Evolutionary conservation across 306 rosid species (phyloP), one percentile per base, ranked within the genome.

Genomic region (Quercus alba): DNA sequence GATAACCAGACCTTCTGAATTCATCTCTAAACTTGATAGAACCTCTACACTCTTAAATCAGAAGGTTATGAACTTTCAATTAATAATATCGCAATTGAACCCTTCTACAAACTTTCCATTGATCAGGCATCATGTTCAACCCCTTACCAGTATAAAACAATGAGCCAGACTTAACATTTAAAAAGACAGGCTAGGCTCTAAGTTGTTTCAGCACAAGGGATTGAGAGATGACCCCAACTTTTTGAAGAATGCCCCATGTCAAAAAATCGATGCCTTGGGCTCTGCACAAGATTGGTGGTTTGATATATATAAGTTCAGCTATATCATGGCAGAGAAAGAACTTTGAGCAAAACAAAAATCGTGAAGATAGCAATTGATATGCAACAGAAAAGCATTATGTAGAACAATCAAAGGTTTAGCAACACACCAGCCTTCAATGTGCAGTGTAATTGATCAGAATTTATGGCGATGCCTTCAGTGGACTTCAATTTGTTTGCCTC

Each of bases 371-470:
- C 21, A 30, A 28, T 63, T 14, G 41, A 63, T 6, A 33, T 17
- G 7, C 38, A 59, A 23, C 35, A 63, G 8, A 28, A 63, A 63
- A 13, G 69, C 38, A 63, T 5, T 15, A 63, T 19, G 49, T 31
- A 31, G 1, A 77, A 69, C 20, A 82, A 62, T 4, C 15, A 64
- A 58, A 35, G 44, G 71, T 44, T 54, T 59, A 74, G 33, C 26
- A 46, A 83, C 88, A 77, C 74, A 93, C 99, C 95, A 14, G 87
- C 74, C 83, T 87, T 82, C 52, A 76, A 56, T 56, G 79, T 70
- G 66, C 80, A 31, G 67, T 5, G 84, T 38, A 31, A 81, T 63
- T 31, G 89, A 51, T 64, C 63, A 35, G 87, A 59, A 86, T 75
- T 81, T 33, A 28, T 73, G 76, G 54, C 78, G 18, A 44, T 30